Evolutionary conservation across 768 basidiomycete genomes (phyloP).

Genomic region (Tylopilus felleus): DNA sequence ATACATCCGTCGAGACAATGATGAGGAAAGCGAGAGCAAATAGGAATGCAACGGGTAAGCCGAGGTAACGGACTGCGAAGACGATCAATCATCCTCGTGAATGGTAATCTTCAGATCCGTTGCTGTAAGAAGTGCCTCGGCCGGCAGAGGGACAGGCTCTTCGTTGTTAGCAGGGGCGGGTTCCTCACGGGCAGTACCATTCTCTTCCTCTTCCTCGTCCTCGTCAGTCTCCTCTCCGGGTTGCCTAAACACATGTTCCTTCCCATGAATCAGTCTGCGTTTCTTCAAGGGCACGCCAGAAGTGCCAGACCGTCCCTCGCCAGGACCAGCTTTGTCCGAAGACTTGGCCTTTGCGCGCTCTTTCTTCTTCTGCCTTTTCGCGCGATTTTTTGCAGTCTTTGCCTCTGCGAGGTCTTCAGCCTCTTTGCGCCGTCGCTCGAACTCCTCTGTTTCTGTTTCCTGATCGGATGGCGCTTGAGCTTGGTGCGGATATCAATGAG

Average conservation of each 20-base stretch:
- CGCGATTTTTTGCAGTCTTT: constrained; percentile 94
- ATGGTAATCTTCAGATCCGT: constrained; percentile 42
- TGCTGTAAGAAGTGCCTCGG: constrained; percentile 22
- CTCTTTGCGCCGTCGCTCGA: constrained; percentile 68
- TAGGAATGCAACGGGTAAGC: neutral
- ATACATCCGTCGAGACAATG: neutral
- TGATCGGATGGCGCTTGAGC: constrained; percentile 27
- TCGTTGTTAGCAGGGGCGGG: neutral
- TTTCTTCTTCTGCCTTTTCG: constrained; percentile 92
- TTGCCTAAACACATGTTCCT: constrained; percentile 57
- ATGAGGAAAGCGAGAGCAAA: neutral
- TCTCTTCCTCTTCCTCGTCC: constrained; percentile 40
- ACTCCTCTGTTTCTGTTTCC: constrained; percentile 72
- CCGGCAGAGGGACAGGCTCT: neutral
- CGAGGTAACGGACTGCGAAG: neutral
- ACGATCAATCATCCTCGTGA: constrained; percentile 47
- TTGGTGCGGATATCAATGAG: neutral
- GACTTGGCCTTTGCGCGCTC: constrained; percentile 53
- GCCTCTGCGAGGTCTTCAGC: constrained; percentile 71
- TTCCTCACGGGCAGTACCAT: constrained; percentile 1
- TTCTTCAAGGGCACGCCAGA: constrained; percentile 63
- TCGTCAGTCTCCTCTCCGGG: constrained; percentile 51
- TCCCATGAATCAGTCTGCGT: constrained; percentile 74
- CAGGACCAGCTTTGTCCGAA: constrained; percentile 27
- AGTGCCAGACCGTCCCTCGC: constrained; percentile 21